Conservation (phyloP, 352 stramenopile species). For the Phytopythium mirpurense region DNA sequence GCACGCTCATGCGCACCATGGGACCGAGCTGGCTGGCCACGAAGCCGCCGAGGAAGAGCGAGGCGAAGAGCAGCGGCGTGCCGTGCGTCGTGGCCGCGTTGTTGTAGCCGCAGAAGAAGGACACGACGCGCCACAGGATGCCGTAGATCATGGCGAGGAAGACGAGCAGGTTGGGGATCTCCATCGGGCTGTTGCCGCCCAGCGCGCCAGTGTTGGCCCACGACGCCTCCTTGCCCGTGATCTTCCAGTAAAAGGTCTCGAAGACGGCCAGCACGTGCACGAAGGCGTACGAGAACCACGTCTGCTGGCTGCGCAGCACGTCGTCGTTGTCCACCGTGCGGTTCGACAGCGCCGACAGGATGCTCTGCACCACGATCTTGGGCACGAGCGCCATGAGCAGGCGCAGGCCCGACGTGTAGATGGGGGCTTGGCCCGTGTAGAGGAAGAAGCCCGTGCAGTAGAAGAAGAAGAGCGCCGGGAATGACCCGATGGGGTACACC, state of each 20-base stretch:
- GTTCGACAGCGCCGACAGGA: conserved; percentile 63
- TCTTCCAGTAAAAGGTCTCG: conserved; percentile 71
- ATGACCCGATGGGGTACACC: conserved; percentile 69
- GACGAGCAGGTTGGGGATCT: conserved; percentile 61
- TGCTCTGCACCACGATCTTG: conserved; percentile 67
- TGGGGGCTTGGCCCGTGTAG: conserved; percentile 64
- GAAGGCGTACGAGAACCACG: conserved; percentile 77
- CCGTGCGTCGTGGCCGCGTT: conserved; percentile 57
- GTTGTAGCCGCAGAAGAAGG: conserved; percentile 71
- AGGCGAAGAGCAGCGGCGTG: conserved; percentile 58
- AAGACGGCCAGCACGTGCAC: conserved; percentile 71
- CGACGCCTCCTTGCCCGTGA: conserved; percentile 62
- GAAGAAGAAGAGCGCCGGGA: conserved; percentile 72
- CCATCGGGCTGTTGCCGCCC: conserved; percentile 60
- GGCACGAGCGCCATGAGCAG: conserved; percentile 65
- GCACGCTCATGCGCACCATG: conserved; percentile 69
- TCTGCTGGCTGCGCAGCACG: conserved; percentile 66
- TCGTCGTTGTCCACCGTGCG: conserved; percentile 72
- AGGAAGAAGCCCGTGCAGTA: conserved; percentile 75
- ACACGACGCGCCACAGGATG: conserved; percentile 54
- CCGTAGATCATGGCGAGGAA: conserved; percentile 63
- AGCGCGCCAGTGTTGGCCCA: conserved; percentile 66
- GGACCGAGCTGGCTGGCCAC: conserved; percentile 49
- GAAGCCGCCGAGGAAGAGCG: conserved; percentile 58
- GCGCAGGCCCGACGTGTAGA: conserved; percentile 63